These are phyloP conservation scores for Protea cynaroides DNA, from an alignment of 164 flowering plant genomes.

Conservation along the genomic window DNA sequence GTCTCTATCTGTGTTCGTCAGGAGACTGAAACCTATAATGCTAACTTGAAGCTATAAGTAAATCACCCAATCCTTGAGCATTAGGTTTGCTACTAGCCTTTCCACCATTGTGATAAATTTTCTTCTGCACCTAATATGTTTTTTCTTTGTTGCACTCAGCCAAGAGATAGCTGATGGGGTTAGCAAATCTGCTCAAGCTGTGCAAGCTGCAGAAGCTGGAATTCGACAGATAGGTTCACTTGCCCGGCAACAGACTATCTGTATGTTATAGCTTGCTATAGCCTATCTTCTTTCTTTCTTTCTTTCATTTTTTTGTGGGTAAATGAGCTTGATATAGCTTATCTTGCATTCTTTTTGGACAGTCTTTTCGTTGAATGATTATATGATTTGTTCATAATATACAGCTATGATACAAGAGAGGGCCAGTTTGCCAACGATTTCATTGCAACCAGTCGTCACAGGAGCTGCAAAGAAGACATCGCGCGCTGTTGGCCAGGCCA, in stretches of 20 bases:
- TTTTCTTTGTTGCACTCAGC: constrained; percentile 31
- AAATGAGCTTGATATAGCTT: neutral
- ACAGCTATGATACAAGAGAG: constrained; percentile 89
- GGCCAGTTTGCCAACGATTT: constrained; percentile 70
- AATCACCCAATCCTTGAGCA: too few species aligned
- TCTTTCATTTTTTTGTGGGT: neutral
- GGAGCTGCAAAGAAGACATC: constrained; percentile 94
- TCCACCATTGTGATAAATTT: neutral
- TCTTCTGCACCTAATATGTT: constrained; percentile 2
- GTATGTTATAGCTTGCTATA: constrained; percentile 37
- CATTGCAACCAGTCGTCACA: constrained; percentile 69
- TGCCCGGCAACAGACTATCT: constrained; percentile 70
- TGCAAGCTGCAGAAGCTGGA: constrained; percentile 90
- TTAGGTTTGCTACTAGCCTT: too few species aligned
- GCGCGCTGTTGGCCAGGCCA: constrained; percentile 69
- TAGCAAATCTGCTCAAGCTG: constrained; percentile 74
- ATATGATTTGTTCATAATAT: constrained; percentile 1
- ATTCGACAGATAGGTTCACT: constrained; percentile 63
- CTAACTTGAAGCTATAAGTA: too few species aligned
- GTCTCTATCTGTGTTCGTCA: too few species aligned
- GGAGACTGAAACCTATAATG: too few species aligned
- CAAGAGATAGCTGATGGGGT: constrained; percentile 91
- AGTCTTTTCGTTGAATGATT: neutral
- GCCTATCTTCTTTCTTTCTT: neutral
- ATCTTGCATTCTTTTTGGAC: too few species aligned